A percentile compares a stretch with the other conserved stretches of the same genome.
Evolutionary conservation across 176 grass and related monocot species (phyloP).

Genomic region (Miscanthus lutarioriparius): DNA sequence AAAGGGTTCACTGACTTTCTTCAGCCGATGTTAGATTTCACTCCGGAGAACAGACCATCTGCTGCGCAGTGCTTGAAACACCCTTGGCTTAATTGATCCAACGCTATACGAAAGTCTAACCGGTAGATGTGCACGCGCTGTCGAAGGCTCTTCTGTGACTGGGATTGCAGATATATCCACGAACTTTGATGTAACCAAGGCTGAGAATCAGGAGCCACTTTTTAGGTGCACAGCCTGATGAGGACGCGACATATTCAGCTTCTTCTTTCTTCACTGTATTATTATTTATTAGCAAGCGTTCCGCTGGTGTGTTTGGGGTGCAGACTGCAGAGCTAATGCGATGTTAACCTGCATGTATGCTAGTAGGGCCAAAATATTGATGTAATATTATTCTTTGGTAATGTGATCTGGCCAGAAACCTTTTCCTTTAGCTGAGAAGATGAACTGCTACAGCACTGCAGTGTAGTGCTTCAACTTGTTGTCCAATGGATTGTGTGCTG

Average conservation of each 20-base stretch:
- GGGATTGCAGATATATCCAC: neutral
- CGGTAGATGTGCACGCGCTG: slow-evolving; percentile 1
- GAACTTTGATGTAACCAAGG: slow-evolving; percentile 7
- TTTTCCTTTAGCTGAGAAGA: slow-evolving; percentile 34
- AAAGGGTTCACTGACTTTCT: slow-evolving; percentile 56
- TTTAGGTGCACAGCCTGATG: slow-evolving; percentile 8
- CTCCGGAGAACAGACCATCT: slow-evolving; percentile 64
- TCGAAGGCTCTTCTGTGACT: slow-evolving; percentile 17
- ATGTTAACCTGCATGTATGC: slow-evolving; percentile 17
- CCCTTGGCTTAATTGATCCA: slow-evolving; percentile 59
- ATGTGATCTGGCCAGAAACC: slow-evolving; percentile 27
- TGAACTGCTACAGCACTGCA: neutral
- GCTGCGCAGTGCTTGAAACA: slow-evolving; percentile 74
- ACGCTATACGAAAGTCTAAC: slow-evolving; percentile 14
- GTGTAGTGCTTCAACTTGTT: slow-evolving; percentile 16
- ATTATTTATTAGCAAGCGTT: neutral
- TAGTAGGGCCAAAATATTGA: slow-evolving; percentile 4
- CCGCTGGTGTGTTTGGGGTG: slow-evolving; percentile 20
- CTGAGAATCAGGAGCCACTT: neutral
- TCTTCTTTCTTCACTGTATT: slow-evolving; percentile 7
- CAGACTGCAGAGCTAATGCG: slow-evolving; percentile 22
- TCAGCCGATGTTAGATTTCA: slow-evolving; percentile 72
- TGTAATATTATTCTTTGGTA: slow-evolving; percentile 33
- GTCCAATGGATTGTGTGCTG: slow-evolving; percentile 26
- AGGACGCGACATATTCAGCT: neutral